Conservation (phyloP, 2,329 filamentous ascomycete species). For the Penicillium sp. region DNA sequence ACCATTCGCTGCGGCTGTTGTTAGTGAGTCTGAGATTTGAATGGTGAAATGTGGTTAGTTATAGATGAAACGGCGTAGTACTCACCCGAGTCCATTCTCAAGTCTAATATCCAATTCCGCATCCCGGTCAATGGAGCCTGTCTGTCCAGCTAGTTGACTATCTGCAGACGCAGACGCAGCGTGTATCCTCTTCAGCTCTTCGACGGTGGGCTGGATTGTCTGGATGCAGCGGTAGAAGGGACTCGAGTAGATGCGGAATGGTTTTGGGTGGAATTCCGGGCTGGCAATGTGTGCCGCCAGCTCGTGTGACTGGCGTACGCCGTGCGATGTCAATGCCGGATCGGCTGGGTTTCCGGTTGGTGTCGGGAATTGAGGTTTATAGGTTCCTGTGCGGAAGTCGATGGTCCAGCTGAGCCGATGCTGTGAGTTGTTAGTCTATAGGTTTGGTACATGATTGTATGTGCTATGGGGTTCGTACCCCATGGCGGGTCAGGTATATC, state of each 20-base stretch:
- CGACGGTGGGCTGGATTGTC: conserved; percentile 66
- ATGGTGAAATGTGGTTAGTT: no score
- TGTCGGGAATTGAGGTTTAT: conserved; percentile 67
- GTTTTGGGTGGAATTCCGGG: conserved; percentile 37
- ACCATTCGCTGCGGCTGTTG: conserved; percentile 68
- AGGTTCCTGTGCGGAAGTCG: conserved; percentile 72
- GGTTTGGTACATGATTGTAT: neutral
- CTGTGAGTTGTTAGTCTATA: conserved; percentile 45
- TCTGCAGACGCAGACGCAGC: neutral
- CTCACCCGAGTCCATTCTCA: conserved; percentile 53
- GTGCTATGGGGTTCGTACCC: conserved; percentile 58
- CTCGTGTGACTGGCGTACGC: conserved; percentile 76
- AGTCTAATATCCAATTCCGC: conserved; percentile 44
- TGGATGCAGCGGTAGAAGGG: conserved; percentile 86
- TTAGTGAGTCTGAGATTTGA: no score
- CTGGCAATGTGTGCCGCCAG: conserved; percentile 52
- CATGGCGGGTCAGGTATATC: conserved; percentile 72
- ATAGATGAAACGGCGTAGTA: neutral
- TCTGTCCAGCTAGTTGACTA: conserved; percentile 8
- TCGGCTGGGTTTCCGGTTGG: conserved; percentile 87
- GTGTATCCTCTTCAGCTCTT: conserved; percentile 33
- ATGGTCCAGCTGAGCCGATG: conserved; percentile 90
- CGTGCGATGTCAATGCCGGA: conserved; percentile 80
- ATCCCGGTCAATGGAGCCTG: conserved; percentile 34
- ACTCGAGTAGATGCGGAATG: conserved; percentile 66